phyloP scores from a whole-genome alignment of 495 filamentous ascomycete species.

The Xylaria sp. region DNA sequence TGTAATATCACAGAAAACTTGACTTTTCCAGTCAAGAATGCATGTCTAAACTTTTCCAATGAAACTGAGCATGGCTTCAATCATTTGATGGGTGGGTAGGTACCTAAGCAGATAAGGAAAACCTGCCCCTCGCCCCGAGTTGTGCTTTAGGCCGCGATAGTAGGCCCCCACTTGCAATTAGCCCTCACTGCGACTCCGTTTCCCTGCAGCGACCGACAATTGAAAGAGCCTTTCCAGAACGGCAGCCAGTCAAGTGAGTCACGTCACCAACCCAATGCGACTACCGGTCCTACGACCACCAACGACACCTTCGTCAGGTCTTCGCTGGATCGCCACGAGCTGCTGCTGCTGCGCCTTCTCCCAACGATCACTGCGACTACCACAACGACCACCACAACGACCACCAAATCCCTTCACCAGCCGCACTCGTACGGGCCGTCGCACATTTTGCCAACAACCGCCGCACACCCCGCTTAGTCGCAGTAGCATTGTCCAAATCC shows the following conservation, averaged over 20 bases:
- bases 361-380: too few species aligned
- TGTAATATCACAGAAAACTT: not conserved
- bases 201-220: conserved; percentile 10
- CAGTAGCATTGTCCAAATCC: not conserved
- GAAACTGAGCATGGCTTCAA: too few species aligned
- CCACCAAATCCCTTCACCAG: not conserved
- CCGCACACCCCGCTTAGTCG: not conserved
- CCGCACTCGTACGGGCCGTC: not conserved
- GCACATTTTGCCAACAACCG: conserved; percentile 3
- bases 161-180: conserved; percentile 23
- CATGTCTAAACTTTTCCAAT: not conserved
- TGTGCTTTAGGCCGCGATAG: conserved; percentile 22
- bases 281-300: conserved; percentile 14
- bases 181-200: conserved; percentile 15
- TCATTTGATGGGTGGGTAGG: too few species aligned
- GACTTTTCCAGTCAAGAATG: not conserved
- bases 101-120: not conserved
- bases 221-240: conserved; percentile 17
- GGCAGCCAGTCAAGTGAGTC: conserved; percentile 28
- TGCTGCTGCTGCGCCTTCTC: not conserved
- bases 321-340: conserved; percentile 9
- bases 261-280: conserved; percentile 29
- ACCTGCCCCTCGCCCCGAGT: conserved; percentile 30
- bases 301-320: conserved; percentile 16
- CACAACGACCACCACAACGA: not conserved